These are phyloP conservation scores for Ochetophila trinervis DNA, from an alignment of 306 rosid species.

Conservation along the genomic window DNA sequence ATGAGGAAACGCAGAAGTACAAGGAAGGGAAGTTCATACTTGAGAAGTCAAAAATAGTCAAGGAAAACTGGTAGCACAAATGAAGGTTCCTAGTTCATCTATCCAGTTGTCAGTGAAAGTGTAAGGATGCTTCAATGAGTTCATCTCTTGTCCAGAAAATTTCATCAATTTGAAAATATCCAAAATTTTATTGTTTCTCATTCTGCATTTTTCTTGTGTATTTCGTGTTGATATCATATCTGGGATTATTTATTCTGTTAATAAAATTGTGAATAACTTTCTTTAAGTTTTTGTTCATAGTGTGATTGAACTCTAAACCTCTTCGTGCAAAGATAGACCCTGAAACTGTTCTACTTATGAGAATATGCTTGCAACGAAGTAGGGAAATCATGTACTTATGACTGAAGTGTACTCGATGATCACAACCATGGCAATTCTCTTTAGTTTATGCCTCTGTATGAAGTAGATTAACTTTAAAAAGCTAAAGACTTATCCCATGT, in stretches of 20 bases:
- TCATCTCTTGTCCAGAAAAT: slow-evolving; percentile 13
- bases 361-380: no score
- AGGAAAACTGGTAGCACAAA: slow-evolving; percentile 41
- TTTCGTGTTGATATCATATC: slow-evolving; percentile 23
- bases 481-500: no score
- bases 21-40: slow-evolving; percentile 47
- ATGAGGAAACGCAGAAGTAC: slow-evolving; percentile 41
- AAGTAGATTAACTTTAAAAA: no score
- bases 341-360: no score
- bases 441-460: no score
- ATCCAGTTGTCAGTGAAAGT: slow-evolving; percentile 13
- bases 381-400: no score
- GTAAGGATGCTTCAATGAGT: slow-evolving; percentile 17
- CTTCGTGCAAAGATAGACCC: no score
- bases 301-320: no score
- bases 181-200: slow-evolving; percentile 14
- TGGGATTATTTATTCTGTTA: slow-evolving; percentile 16
- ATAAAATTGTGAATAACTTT: slow-evolving; percentile 15
- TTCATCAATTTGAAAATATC: slow-evolving; percentile 12
- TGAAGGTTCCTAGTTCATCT: slow-evolving; percentile 7
- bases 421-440: no score
- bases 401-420: no score
- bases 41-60: slow-evolving; percentile 43
- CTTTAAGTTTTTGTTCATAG: slow-evolving; percentile 1
- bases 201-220: slow-evolving; percentile 17